Evolutionary conservation across 2,329 filamentous ascomycete genomes (phyloP).

Genomic region (Talaromyces funiculosus): DNA sequence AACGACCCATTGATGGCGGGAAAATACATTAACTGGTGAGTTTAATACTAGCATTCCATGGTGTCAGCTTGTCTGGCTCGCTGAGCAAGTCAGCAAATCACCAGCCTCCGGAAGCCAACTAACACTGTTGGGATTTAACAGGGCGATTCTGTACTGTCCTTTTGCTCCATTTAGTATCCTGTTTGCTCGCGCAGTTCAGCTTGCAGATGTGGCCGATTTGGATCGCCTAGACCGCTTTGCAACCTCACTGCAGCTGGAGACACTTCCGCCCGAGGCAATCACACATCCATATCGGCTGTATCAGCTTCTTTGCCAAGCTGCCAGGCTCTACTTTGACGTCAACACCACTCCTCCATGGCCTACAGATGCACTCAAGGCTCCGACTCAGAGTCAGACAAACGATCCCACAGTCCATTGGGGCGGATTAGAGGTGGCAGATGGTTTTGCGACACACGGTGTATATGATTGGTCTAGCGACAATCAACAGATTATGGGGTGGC

Average conservation of each 20-base stretch:
- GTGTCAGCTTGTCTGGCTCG: not conserved
- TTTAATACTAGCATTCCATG: not conserved
- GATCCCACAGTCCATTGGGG: not conserved
- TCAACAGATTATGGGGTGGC: conserved; percentile 3
- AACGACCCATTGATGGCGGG: not conserved
- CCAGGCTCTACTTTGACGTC: conserved; percentile 3
- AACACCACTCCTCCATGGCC: not conserved
- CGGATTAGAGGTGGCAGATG: not conserved
- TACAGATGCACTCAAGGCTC: not conserved
- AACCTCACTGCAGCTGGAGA: not conserved
- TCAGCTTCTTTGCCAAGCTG: conserved; percentile 7
- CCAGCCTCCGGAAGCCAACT: not conserved
- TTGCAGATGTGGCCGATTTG: conserved; percentile 1
- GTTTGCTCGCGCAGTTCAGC: conserved; percentile 7
- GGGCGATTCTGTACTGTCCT: conserved; percentile 6
- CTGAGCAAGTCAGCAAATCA: not conserved
- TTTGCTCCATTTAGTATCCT: conserved; percentile 10
- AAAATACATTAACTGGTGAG: not conserved
- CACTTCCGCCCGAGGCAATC: not conserved
- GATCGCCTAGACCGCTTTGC: not conserved
- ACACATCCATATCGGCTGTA: conserved; percentile 9
- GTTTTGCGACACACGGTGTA: not conserved
- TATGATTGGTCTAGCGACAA: conserved; percentile 4
- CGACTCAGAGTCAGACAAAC: not conserved
- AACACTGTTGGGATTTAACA: not conserved